phyloP scores from a whole-genome alignment of 1,139 yeast species.

The Hanseniaspora sp. region DNA sequence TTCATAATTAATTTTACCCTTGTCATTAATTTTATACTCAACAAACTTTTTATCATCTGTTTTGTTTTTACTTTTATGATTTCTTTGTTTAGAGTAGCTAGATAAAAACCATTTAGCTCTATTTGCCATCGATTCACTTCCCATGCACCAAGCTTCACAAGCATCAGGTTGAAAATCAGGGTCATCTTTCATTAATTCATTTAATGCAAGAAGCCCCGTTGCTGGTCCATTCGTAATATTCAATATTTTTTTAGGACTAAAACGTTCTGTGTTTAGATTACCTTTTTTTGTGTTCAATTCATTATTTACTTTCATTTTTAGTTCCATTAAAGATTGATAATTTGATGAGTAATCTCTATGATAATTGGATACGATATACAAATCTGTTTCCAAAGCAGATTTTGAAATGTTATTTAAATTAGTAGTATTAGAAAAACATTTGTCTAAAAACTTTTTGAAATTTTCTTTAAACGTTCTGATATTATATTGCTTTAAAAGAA shows the following conservation, averaged over 20 bases:
- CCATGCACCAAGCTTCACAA: conserved; percentile 65
- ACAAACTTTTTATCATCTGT: conserved; percentile 20
- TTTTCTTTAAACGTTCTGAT: conserved; percentile 47
- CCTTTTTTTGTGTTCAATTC: conserved; percentile 21
- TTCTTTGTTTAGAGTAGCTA: conserved; percentile 21
- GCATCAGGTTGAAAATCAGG: conserved; percentile 46
- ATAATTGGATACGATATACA: conserved; percentile 74
- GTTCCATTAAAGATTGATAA: conserved; percentile 55
- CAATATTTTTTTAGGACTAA: conserved; percentile 55
- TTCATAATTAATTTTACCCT: conserved; percentile 51
- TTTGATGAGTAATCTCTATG: conserved; percentile 72
- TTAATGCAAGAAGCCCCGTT: conserved; percentile 78
- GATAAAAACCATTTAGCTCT: conserved; percentile 61
- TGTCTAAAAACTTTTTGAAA: conserved; percentile 37
- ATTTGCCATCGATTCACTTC: conserved; percentile 63
- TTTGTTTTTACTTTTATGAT: conserved; percentile 17
- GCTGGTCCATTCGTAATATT: conserved; percentile 91
- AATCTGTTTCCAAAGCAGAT: conserved; percentile 56
- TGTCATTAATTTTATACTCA: conserved; percentile 21
- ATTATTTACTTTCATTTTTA: conserved; percentile 42
- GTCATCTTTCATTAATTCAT: conserved; percentile 55
- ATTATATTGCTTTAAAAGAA: conserved; percentile 41
- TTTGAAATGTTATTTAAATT: conserved; percentile 39
- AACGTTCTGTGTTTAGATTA: conserved; percentile 22
- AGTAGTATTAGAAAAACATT: conserved; percentile 39